Percentiles rank a stretch among this genome's conserved stretches.
These are phyloP conservation scores for Mycosphaerelloides madeirae DNA, from an alignment of 2,329 filamentous ascomycete species.

Conservation along the genomic window DNA sequence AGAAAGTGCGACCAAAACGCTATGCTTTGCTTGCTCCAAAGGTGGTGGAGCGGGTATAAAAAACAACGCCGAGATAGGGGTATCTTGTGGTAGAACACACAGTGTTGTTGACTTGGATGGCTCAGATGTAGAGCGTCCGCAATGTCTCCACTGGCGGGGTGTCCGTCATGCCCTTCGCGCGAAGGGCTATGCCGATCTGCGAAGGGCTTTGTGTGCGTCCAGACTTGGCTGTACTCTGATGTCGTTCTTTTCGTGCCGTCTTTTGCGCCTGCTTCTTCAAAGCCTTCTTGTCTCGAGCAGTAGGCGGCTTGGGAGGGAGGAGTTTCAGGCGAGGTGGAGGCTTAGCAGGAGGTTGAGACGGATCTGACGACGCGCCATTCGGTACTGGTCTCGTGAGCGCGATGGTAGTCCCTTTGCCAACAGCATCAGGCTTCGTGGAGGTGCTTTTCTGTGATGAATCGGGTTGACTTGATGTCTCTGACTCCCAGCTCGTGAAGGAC, in stretches of 20 bases:
- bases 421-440: constrained; percentile 15
- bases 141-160: constrained; percentile 35
- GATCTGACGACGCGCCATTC: constrained; percentile 5
- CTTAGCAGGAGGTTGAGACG: constrained; percentile 12
- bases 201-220: constrained; percentile 18
- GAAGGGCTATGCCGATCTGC: constrained; percentile 26
- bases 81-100: constrained; percentile 10
- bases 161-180: constrained; percentile 30
- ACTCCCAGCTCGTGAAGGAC: constrained; percentile 31
- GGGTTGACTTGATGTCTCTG: constrained; percentile 29
- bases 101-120: constrained; percentile 5
- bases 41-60: background rate
- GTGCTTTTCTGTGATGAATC: constrained; percentile 24
- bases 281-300: constrained; percentile 36
- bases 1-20: constrained; percentile 5
- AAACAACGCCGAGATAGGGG: constrained; percentile 9
- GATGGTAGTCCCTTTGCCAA: background rate
- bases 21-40: constrained; percentile 14
- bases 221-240: constrained; percentile 23
- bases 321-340: constrained; percentile 33
- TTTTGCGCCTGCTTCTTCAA: constrained; percentile 41
- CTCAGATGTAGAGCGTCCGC: constrained; percentile 36
- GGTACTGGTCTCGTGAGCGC: constrained; percentile 11
- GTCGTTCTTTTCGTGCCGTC: constrained; percentile 37
- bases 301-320: constrained; percentile 31